Base-by-base conservation (phyloP, 2,329 filamentous ascomycete species). In the Talaromyces pinophilus region DNA sequence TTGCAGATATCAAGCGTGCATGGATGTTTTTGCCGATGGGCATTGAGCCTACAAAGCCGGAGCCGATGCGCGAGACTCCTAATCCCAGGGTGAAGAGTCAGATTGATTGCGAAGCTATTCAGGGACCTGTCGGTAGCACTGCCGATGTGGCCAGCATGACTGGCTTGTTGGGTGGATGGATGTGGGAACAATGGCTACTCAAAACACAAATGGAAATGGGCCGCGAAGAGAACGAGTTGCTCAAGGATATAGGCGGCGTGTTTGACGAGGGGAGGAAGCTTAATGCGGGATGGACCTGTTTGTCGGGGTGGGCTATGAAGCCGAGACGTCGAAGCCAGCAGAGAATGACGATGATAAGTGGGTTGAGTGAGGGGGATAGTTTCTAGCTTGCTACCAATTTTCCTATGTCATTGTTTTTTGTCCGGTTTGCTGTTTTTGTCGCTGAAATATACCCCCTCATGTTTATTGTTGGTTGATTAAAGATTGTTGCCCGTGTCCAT, bases 171-270 rank as follows among this genome's bases (percentile, higher is more conserved):
- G 95, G 92, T 4, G 89, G 90, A 30, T 95, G 93, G 89, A 89
- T 89, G 76, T 99, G 93, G 94, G 95, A 99, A 85, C 91, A 92
- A 77, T 99, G 95, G 95, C 86, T 98, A 77, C 81, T 97, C 71
- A 92, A 92, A 74, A 86, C 94, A 73, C 91, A 95, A 81, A 86
- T 90, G 80, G 93, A 97, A 82, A 95, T 92, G 74, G 90, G 91
- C 30, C 89, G 92, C 75, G 82, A 83, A 40, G 82, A 83, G 66
- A 77, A 79, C 57, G 81, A 78, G 67, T 76, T 86, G 63, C 73
- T 88, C 61, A 84, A 86, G 67, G 85, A 85, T 30, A 82, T 88
- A 19, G 82, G 84, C 22, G 81, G 82, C 68, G 82, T 87, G 25
- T 80, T 89, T 66, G 85, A 88, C 69, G 87, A 89, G 71, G 85